Percentiles rank a stretch among this genome's conserved stretches.
phyloP scores from a whole-genome alignment of 805 yeast genomes.

The Candida bentonensis region DNA sequence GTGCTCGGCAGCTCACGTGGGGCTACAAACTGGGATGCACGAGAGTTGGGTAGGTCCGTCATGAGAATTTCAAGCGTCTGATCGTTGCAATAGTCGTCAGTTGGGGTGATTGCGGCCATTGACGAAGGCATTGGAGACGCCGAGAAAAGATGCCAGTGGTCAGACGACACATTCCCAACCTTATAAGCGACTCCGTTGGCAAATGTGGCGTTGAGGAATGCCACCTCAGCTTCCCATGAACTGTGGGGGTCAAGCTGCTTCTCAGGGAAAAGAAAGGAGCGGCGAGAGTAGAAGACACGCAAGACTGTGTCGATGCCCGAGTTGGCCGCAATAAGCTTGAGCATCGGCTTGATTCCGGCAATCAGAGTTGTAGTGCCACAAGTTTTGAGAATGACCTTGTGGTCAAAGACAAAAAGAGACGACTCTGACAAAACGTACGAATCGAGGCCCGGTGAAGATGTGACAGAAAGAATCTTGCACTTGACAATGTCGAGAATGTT shows the following conservation, averaged over 20 bases:
- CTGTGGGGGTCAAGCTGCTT: slow-evolving; percentile 69
- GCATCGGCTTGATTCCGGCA: slow-evolving; percentile 54
- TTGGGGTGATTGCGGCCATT: not conserved
- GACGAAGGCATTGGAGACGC: not conserved
- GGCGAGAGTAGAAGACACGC: slow-evolving; percentile 76
- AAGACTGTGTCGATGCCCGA: slow-evolving; percentile 28
- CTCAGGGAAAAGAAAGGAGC: slow-evolving; percentile 86
- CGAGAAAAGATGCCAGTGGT: slow-evolving; percentile 73
- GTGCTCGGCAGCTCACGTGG: slow-evolving; percentile 18
- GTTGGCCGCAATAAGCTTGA: slow-evolving; percentile 33
- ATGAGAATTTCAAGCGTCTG: slow-evolving; percentile 81
- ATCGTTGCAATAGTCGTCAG: slow-evolving; percentile 23
- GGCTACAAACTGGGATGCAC: slow-evolving; percentile 47
- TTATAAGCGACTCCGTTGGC: slow-evolving; percentile 48
- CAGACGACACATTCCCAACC: slow-evolving; percentile 67
- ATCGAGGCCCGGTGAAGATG: slow-evolving; percentile 44
- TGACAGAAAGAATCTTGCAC: slow-evolving; percentile 77
- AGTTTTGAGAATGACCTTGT: slow-evolving; percentile 76
- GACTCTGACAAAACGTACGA: slow-evolving; percentile 83
- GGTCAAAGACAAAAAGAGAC: slow-evolving; percentile 76
- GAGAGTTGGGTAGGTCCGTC: slow-evolving; percentile 59
- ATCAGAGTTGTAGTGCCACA: slow-evolving; percentile 94
- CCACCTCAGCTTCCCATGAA: slow-evolving; percentile 73
- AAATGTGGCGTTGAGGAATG: slow-evolving; percentile 53
- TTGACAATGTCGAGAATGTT: slow-evolving; percentile 63